A percentile compares a stretch with the other conserved stretches of the same genome.
These are phyloP conservation scores for Carallia brachiata DNA, from an alignment of 345 rosid species.

Conservation along the genomic window DNA sequence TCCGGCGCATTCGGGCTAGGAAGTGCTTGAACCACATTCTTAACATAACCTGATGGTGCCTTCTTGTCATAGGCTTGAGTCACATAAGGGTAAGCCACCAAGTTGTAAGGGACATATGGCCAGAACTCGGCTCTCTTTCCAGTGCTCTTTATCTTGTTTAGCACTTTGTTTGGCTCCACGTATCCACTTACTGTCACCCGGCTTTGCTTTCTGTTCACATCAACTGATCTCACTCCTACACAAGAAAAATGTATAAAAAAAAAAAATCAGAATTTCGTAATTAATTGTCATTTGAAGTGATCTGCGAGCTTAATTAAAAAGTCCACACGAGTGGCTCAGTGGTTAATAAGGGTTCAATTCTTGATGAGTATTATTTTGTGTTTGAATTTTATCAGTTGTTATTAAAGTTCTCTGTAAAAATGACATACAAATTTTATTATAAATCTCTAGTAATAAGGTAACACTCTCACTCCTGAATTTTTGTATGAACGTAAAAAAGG, in stretches of 20 bases:
- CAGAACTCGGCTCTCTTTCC: conserved; percentile 57
- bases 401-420: no score
- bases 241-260: background rate
- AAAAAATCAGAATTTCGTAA: no score
- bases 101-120: conserved; percentile 48
- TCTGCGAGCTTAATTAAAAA: no score
- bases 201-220: conserved; percentile 46
- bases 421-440: no score
- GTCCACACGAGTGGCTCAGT: no score
- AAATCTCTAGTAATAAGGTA: no score
- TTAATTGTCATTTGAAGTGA: no score
- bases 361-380: no score
- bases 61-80: conserved; percentile 47
- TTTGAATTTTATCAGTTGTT: no score
- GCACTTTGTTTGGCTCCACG: conserved; percentile 52
- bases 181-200: conserved; percentile 48
- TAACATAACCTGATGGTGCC: conserved; percentile 51
- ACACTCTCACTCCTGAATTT: no score
- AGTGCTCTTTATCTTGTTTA: conserved; percentile 34
- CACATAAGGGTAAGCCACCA: conserved; percentile 49
- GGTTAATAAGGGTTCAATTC: no score
- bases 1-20: conserved; percentile 31
- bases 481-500: no score
- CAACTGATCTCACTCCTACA: conserved; percentile 40
- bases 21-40: conserved; percentile 36